phyloP scores from a whole-genome alignment of 257 asterid genomes.

The Jaltomata sinuosa region DNA sequence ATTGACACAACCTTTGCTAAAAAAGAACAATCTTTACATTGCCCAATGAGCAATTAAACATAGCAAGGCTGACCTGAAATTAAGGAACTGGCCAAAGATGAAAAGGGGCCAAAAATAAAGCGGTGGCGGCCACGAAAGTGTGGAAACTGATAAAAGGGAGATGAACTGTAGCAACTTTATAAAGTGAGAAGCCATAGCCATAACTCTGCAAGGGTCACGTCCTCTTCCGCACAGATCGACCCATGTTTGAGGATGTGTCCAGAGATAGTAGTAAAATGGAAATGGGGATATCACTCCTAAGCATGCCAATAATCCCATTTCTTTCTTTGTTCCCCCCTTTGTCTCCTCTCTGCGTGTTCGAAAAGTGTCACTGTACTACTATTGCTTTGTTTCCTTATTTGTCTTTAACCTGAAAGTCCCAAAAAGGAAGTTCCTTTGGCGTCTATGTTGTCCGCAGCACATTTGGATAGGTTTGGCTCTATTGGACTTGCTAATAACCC shows the following conservation, averaged over 20 bases:
- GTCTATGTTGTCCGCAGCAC: background rate
- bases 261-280: conserved; percentile 75
- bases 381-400: background rate
- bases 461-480: no score
- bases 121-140: conserved; percentile 90
- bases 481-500: no score
- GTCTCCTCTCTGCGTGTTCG: background rate
- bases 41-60: background rate
- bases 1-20: background rate
- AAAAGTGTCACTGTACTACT: background rate
- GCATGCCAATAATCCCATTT: conserved; percentile 65
- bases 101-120: conserved; percentile 81
- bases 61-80: conserved; percentile 53
- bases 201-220: conserved; percentile 63
- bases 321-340: background rate
- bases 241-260: conserved; percentile 85
- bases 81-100: conserved; percentile 75
- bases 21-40: background rate
- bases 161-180: conserved; percentile 62
- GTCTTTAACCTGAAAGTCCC: background rate
- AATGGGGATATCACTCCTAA: conserved; percentile 76
- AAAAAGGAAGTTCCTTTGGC: background rate
- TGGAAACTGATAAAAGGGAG: conserved; percentile 58
- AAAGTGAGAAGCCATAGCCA: conserved; percentile 69
- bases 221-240: conserved; percentile 65